phyloP scores from a whole-genome alignment of 768 basidiomycete genomes.

The Lyophyllum atratum region DNA sequence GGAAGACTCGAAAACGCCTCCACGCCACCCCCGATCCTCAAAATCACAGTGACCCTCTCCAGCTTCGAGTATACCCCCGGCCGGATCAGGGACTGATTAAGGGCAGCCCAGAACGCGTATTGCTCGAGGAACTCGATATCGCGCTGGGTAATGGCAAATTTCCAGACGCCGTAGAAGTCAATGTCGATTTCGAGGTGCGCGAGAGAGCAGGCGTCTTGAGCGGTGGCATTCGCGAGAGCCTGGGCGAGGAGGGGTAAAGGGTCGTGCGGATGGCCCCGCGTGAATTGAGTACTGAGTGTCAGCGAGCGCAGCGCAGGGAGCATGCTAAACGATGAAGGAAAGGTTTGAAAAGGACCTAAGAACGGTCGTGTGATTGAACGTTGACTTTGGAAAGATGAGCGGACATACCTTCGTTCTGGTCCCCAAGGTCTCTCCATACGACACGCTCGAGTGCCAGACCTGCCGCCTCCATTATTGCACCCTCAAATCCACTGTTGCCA shows the following conservation, averaged over 20 bases:
- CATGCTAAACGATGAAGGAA: not conserved
- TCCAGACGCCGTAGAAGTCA: conserved; percentile 16
- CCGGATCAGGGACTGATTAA: conserved; percentile 8
- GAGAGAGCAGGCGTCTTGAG: not conserved
- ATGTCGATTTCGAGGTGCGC: conserved; percentile 6
- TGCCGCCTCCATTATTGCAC: not conserved
- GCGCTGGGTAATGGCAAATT: conserved; percentile 14
- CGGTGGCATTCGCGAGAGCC: not conserved
- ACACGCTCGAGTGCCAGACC: not conserved
- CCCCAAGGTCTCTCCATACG: conserved; percentile 2
- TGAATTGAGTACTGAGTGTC: conserved; percentile 3
- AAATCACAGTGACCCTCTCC: not conserved
- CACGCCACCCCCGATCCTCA: conserved; percentile 2
- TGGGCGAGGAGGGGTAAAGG: conserved; percentile 5
- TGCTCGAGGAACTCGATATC: conserved; percentile 8
- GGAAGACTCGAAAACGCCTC: not conserved
- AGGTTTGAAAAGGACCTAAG: not conserved
- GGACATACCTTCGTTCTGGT: not conserved
- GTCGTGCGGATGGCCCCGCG: conserved; percentile 6
- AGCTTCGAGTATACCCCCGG: not conserved
- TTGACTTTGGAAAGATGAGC: not conserved
- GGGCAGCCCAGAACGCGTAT: conserved; percentile 11
- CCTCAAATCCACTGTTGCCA: not conserved
- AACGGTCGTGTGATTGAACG: not conserved
- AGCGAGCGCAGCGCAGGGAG: not conserved